Percentiles rank a stretch among this genome's conserved stretches.
These are phyloP conservation scores for Pleurotus salmoneostramineus DNA, from an alignment of 768 basidiomycete genomes.

Conservation along the genomic window DNA sequence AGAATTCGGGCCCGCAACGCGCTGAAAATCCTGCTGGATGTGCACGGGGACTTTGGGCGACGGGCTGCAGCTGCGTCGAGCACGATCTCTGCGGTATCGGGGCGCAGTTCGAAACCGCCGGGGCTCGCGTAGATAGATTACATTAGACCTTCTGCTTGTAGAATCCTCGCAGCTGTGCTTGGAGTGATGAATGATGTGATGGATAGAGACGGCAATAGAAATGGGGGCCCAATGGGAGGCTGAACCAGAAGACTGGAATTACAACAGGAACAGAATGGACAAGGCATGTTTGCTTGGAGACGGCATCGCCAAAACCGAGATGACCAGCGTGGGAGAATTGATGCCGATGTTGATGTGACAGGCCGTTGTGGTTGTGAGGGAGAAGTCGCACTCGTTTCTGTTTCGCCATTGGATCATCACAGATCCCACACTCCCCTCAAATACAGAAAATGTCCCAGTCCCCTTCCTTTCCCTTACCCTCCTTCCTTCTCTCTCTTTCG, in stretches of 20 bases:
- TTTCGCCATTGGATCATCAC: constrained; percentile 18
- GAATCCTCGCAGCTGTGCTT: neutral
- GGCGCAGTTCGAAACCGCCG: constrained; percentile 1
- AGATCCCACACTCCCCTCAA: constrained; percentile 21
- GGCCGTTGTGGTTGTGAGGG: constrained; percentile 31
- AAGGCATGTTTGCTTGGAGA: constrained; percentile 3
- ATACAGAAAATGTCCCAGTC: constrained; percentile 22
- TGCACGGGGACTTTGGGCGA: constrained; percentile 84
- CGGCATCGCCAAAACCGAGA: neutral
- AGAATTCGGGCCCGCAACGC: constrained; percentile 92
- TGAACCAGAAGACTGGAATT: constrained; percentile 2
- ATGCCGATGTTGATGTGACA: constrained; percentile 26
- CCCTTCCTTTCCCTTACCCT: constrained; percentile 13
- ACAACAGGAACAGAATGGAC: constrained; percentile 9
- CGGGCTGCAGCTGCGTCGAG: constrained; percentile 39
- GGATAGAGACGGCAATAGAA: neutral
- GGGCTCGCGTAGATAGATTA: constrained; percentile 1
- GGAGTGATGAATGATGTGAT: constrained; percentile 5
- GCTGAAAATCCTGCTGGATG: constrained; percentile 85
- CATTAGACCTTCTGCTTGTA: neutral
- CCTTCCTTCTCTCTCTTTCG: constrained; percentile 20
- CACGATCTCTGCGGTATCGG: neutral
- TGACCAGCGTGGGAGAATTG: constrained; percentile 21
- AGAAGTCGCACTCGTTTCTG: constrained; percentile 6
- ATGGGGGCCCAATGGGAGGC: neutral